Conservation (phyloP, 768 basidiomycete species). For the Tulasnella sp. region DNA sequence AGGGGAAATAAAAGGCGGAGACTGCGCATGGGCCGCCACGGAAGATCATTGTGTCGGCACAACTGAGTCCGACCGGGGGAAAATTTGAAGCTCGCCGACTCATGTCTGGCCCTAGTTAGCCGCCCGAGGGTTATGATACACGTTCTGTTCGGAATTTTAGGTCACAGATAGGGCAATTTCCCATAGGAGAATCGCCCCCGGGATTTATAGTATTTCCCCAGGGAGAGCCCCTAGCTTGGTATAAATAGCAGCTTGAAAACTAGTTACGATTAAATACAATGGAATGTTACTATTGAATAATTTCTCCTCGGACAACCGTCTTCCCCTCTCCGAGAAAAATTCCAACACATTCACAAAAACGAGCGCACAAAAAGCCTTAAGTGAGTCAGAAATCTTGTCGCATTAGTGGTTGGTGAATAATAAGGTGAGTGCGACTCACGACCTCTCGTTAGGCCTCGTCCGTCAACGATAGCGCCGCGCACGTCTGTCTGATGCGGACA, state of each 20-base stretch:
- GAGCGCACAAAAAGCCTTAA: not conserved
- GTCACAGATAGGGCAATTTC: no score
- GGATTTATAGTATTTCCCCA: no score
- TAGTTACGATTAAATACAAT: no score
- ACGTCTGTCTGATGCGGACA: conserved; percentile 61
- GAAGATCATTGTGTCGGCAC: not conserved
- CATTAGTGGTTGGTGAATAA: no score
- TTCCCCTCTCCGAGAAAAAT: no score
- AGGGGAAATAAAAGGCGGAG: not conserved
- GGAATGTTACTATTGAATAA: no score
- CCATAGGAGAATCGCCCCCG: no score
- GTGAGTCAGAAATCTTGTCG: no score
- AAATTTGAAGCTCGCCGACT: not conserved
- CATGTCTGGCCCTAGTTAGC: not conserved
- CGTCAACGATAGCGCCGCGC: conserved; percentile 48
- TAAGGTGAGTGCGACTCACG: not conserved
- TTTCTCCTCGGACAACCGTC: no score
- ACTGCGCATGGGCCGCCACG: not conserved
- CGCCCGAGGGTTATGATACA: not conserved
- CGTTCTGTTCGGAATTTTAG: no score
- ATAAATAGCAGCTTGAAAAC: no score
- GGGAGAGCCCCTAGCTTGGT: no score
- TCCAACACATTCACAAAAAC: not conserved
- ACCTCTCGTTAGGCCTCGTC: conserved; percentile 45
- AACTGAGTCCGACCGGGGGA: not conserved